Percentiles rank a stretch among this genome's conserved stretches.
Conservation (phyloP, 2,329 filamentous ascomycete genomes). For the Cryphonectria carpinicola region DNA sequence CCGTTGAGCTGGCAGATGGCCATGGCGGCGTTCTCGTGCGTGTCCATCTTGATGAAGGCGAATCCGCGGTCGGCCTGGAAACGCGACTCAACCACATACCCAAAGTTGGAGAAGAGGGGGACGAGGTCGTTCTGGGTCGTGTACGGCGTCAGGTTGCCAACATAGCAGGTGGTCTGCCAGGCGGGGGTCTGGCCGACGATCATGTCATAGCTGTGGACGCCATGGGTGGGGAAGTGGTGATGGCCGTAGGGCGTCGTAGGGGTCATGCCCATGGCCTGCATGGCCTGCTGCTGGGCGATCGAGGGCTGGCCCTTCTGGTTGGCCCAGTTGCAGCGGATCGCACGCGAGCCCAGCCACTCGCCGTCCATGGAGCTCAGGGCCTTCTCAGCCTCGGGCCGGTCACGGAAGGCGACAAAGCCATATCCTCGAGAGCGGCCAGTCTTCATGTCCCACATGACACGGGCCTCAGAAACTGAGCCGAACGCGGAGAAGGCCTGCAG, state of each 20-base stretch:
- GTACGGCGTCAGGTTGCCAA: constrained; percentile 96
- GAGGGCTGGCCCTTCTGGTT: constrained; percentile 99
- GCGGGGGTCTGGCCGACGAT: constrained; percentile 91
- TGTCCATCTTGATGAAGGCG: constrained; percentile 99
- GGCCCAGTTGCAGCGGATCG: constrained; percentile 99
- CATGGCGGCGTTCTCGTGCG: constrained; percentile 96
- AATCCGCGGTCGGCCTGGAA: constrained; percentile 98
- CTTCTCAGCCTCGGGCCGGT: constrained; percentile 92
- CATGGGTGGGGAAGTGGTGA: constrained; percentile 97
- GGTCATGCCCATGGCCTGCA: constrained; percentile 97
- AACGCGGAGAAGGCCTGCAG: constrained; percentile 95
- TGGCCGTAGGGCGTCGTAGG: constrained; percentile 95
- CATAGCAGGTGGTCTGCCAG: constrained; percentile 99
- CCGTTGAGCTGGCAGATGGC: constrained; percentile 97
- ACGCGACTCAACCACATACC: constrained; percentile 93
- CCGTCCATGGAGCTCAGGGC: constrained; percentile 97
- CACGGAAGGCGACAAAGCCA: constrained; percentile 96
- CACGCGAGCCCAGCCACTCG: constrained; percentile 96
- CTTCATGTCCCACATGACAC: constrained; percentile 99
- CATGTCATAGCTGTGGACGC: constrained; percentile 97
- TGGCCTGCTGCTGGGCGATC: constrained; percentile 95
- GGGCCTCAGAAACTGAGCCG: constrained; percentile 92
- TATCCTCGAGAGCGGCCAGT: constrained; percentile 96
- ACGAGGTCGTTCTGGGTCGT: constrained; percentile 95
- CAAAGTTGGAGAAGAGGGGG: constrained; percentile 98